These are phyloP conservation scores for Phlebiopsis flavidoalba DNA, from an alignment of 768 basidiomycete genomes.

Conservation along the genomic window DNA sequence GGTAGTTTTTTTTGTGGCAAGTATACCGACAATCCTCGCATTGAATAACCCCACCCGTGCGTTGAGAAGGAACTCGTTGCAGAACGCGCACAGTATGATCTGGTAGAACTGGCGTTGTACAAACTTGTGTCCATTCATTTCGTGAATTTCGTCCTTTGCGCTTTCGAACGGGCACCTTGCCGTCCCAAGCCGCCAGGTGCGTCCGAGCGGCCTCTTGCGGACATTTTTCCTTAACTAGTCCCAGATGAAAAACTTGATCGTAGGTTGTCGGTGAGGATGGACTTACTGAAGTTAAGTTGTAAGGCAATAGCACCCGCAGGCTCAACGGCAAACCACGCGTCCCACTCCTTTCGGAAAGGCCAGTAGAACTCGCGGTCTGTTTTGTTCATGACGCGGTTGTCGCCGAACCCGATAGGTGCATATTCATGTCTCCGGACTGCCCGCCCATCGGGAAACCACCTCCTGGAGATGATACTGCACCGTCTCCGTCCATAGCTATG, in stretches of 20 bases:
- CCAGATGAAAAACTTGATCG: neutral
- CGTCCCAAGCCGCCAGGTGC: constrained; percentile 89
- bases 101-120: constrained; percentile 97
- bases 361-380: constrained; percentile 10
- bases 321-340: constrained; percentile 96
- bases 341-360: constrained; percentile 71
- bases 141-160: constrained; percentile 97
- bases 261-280: neutral
- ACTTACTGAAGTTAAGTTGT: constrained; percentile 86
- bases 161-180: constrained; percentile 95
- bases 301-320: constrained; percentile 92
- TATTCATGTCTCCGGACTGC: constrained; percentile 22
- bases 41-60: constrained; percentile 96
- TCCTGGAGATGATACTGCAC: constrained; percentile 37
- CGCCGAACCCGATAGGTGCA: constrained; percentile 33
- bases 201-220: constrained; percentile 91
- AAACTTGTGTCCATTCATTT: constrained; percentile 99
- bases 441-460: constrained; percentile 44
- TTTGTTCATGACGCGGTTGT: constrained; percentile 11
- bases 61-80: constrained; percentile 95
- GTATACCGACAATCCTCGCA: constrained; percentile 99
- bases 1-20: no score
- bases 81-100: constrained; percentile 97
- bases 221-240: constrained; percentile 94
- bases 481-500: constrained; percentile 73